Evolutionary conservation across 495 filamentous ascomycete species (phyloP).

Genomic region (Apodospora peruviana): DNA sequence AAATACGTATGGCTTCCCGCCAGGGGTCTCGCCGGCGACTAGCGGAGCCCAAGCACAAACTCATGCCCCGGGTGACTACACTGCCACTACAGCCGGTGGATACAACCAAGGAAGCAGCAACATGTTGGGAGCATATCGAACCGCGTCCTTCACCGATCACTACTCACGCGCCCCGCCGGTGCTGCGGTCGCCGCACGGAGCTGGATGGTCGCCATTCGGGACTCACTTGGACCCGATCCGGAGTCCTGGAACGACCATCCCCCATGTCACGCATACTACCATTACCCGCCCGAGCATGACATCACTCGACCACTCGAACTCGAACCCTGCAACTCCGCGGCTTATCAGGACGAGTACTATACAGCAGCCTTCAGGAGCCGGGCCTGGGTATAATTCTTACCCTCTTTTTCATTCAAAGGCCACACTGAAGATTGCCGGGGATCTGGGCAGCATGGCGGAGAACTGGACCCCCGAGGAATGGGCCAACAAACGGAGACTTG

Average conservation of each 20-base stretch:
- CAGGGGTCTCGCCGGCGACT: conserved; percentile 32
- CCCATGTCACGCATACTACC: conserved; percentile 21
- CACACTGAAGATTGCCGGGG: conserved; percentile 74
- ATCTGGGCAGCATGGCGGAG: conserved; percentile 71
- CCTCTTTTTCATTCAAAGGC: conserved; percentile 74
- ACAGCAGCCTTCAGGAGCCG: conserved; percentile 43
- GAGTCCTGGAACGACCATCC: conserved; percentile 26
- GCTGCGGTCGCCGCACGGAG: conserved; percentile 42
- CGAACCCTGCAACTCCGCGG: conserved; percentile 48
- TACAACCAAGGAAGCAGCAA: conserved; percentile 39
- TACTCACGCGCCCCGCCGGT: conserved; percentile 40
- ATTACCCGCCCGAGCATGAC: conserved; percentile 38
- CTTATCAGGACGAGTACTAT: conserved; percentile 83
- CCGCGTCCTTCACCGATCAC: conserved; percentile 36
- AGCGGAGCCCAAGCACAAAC: conserved; percentile 22
- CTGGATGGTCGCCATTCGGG: conserved; percentile 40
- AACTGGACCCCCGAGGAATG: conserved; percentile 78
- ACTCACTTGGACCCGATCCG: conserved; percentile 35
- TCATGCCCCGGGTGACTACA: conserved; percentile 14
- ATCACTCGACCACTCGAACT: conserved; percentile 26
- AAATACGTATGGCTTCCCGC: conserved; percentile 44
- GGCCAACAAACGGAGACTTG: conserved; percentile 69
- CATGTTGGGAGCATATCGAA: conserved; percentile 42
- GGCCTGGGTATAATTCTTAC: conserved; percentile 68
- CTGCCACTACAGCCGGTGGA: conserved; percentile 22